Evolutionary conservation across 2,329 filamentous ascomycete genomes (phyloP).

Genomic region (Furcasterigmium furcatum): DNA sequence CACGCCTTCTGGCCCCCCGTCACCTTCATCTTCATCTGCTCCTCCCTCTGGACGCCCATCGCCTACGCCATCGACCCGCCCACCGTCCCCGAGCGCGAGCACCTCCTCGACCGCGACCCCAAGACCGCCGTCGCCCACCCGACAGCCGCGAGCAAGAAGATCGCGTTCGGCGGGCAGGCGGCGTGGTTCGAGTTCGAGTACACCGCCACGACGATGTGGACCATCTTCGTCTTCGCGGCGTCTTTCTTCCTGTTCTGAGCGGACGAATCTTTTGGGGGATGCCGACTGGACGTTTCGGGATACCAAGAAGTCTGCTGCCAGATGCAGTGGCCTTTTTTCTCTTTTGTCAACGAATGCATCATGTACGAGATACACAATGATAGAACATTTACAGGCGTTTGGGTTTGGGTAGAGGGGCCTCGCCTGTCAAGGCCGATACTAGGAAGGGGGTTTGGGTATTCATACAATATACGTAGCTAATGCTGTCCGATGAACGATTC

Average conservation of each 20-base stretch:
- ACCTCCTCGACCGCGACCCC: constrained; percentile 51
- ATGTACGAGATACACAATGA: constrained; percentile 7
- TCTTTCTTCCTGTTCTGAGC: constrained; percentile 29
- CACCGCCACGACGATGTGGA: constrained; percentile 46
- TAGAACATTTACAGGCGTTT: too few relatives aligned
- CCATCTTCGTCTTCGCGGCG: constrained; percentile 43
- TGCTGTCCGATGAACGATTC: too few relatives aligned
- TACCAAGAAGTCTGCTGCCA: too few relatives aligned
- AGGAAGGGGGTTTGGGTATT: too few relatives aligned
- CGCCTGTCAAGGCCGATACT: too few relatives aligned
- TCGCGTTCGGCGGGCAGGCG: constrained; percentile 49
- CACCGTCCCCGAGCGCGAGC: constrained; percentile 52
- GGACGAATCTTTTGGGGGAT: constrained; percentile 5
- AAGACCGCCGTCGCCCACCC: constrained; percentile 53
- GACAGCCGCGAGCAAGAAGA: constrained; percentile 47
- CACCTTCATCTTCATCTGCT: constrained; percentile 52
- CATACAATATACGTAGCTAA: too few relatives aligned
- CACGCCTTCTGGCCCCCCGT: constrained; percentile 62
- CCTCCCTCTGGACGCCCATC: constrained; percentile 55
- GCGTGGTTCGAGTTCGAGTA: constrained; percentile 56
- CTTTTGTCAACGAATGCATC: constrained; percentile 2
- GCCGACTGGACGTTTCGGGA: too few relatives aligned
- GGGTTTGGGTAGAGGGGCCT: too few relatives aligned
- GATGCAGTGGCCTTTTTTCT: too few relatives aligned
- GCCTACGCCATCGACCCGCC: constrained; percentile 60